These are phyloP conservation scores for Suhomyces bribrorum DNA, from an alignment of 1,139 yeast genomes.

Conservation along the genomic window DNA sequence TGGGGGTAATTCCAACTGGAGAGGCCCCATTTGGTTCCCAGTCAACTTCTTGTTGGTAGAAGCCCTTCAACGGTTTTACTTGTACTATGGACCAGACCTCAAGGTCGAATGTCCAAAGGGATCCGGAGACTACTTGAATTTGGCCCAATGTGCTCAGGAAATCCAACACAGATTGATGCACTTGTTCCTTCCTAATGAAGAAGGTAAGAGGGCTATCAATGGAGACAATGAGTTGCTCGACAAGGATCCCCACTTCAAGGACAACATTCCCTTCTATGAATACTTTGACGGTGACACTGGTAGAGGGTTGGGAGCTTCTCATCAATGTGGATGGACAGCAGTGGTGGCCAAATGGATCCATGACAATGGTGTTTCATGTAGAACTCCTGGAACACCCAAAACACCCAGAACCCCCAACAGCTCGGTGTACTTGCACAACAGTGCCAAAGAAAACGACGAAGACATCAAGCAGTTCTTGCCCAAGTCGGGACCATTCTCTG, in stretches of 20 bases:
- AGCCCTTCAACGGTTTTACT: constrained; percentile 82
- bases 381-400: constrained; percentile 53
- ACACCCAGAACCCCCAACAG: constrained; percentile 41
- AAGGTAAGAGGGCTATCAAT: constrained; percentile 76
- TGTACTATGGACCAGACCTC: constrained; percentile 85
- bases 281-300: constrained; percentile 96
- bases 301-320: constrained; percentile 91
- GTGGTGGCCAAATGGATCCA: constrained; percentile 91
- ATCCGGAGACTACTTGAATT: constrained; percentile 74
- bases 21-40: constrained; percentile 99
- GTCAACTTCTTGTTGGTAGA: constrained; percentile 86
- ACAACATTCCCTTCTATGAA: constrained; percentile 80
- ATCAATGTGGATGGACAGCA: constrained; percentile 98
- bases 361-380: constrained; percentile 78
- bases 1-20: constrained; percentile 97
- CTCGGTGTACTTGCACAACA: constrained; percentile 24
- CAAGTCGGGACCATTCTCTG: constrained; percentile 56
- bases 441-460: constrained; percentile 33
- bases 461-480: constrained; percentile 38
- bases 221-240: constrained; percentile 67
- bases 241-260: constrained; percentile 73
- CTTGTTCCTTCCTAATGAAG: constrained; percentile 71
- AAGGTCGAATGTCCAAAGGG: constrained; percentile 92
- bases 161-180: constrained; percentile 84
- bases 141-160: constrained; percentile 93